These are phyloP conservation scores for Aspergillus sp. DNA, from an alignment of 2,329 filamentous ascomycete genomes.

Conservation along the genomic window DNA sequence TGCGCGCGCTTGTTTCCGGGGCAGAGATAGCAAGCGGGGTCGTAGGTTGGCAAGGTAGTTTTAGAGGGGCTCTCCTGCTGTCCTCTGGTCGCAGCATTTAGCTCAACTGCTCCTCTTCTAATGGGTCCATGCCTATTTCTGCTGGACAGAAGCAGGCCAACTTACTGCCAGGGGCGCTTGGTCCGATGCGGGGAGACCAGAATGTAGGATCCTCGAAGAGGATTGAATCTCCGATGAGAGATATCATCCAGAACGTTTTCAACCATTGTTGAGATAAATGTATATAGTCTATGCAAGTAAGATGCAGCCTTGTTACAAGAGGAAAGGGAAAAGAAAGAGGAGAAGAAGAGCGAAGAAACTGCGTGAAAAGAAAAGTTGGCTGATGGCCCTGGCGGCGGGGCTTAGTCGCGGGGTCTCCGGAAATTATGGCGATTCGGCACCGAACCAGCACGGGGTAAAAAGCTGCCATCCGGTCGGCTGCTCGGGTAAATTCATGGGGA, in stretches of 20 bases:
- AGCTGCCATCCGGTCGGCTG: not conserved
- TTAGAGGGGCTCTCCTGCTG: slow-evolving; percentile 73
- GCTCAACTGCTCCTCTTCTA: not conserved
- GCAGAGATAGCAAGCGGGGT: slow-evolving; percentile 91
- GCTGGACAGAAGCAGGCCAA: slow-evolving; percentile 18
- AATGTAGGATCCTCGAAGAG: slow-evolving; percentile 84
- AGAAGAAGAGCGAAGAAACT: slow-evolving; percentile 9
- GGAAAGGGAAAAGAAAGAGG: not conserved
- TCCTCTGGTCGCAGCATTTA: slow-evolving; percentile 55
- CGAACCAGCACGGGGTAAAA: slow-evolving; percentile 1
- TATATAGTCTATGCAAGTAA: not conserved
- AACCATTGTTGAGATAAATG: slow-evolving; percentile 55
- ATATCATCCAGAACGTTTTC: slow-evolving; percentile 88
- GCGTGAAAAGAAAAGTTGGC: slow-evolving; percentile 2
- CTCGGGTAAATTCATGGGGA: not conserved
- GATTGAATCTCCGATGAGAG: slow-evolving; percentile 92
- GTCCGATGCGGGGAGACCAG: slow-evolving; percentile 94
- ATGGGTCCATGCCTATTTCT: not conserved
- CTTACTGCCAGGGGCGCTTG: slow-evolving; percentile 97
- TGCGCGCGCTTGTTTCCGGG: slow-evolving; percentile 86
- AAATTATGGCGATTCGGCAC: not conserved
- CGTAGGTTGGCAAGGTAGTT: slow-evolving; percentile 74
- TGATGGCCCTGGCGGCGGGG: not conserved
- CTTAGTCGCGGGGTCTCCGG: slow-evolving; percentile 2
- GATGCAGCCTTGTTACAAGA: not conserved